Percentiles rank a stretch among this genome's conserved stretches.
These are phyloP conservation scores for Pythium grandisporangium DNA, from an alignment of 352 stramenopile species.

Conservation along the genomic window DNA sequence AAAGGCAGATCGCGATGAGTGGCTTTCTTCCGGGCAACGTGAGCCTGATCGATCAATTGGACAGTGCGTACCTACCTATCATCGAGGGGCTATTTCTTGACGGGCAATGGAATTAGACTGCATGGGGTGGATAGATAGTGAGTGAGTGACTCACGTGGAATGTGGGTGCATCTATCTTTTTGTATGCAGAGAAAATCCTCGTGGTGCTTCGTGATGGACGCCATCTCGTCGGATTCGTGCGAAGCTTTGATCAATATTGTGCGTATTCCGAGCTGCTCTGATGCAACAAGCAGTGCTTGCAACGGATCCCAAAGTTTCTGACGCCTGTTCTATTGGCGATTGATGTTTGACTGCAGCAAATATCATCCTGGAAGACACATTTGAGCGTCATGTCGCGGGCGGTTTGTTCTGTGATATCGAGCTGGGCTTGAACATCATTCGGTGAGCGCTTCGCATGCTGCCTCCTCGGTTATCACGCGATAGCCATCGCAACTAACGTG, in stretches of 20 bases:
- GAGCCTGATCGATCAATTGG: conserved; percentile 77
- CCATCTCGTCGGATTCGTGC: conserved; percentile 89
- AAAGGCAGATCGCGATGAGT: conserved; percentile 53
- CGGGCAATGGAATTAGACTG: background rate
- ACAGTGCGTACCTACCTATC: conserved; percentile 32
- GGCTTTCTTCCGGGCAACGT: conserved; percentile 70
- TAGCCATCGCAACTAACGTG: background rate
- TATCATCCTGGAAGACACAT: conserved; percentile 95
- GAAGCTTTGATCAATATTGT: conserved; percentile 87
- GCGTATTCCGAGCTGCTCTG: conserved; percentile 8
- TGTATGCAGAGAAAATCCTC: conserved; percentile 67
- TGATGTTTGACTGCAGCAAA: conserved; percentile 59
- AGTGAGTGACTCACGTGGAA: background rate
- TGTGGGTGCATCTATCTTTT: background rate
- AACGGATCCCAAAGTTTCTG: no score
- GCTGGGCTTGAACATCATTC: conserved; percentile 95
- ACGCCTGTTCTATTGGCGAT: background rate
- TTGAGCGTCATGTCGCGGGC: conserved; percentile 81
- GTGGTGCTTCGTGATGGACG: conserved; percentile 94
- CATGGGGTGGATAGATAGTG: background rate
- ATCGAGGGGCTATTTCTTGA: no score
- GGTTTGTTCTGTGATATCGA: conserved; percentile 93
- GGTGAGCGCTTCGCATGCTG: no score
- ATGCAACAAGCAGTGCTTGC: no score
- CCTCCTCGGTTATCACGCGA: background rate